These are phyloP conservation scores for Ogataea naganishii DNA, from an alignment of 805 yeast species.

Conservation along the genomic window DNA sequence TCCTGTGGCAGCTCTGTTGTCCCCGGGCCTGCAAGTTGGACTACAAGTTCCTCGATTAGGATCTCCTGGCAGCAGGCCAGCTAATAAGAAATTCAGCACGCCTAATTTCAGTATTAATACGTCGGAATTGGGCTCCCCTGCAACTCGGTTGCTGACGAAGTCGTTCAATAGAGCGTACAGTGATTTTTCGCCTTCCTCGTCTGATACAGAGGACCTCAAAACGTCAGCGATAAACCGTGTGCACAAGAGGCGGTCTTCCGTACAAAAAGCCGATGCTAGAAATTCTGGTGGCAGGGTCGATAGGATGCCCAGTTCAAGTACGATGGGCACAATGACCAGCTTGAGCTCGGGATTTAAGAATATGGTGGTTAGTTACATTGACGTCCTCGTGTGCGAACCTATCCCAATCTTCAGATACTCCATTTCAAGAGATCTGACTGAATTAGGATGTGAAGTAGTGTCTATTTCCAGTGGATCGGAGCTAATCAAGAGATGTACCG, in stretches of 20 bases:
- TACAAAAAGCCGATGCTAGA: constrained; percentile 20
- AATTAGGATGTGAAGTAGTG: constrained; percentile 73
- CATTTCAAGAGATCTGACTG: constrained; percentile 52
- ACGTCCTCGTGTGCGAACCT: constrained; percentile 78
- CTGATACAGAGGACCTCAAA: constrained; percentile 57
- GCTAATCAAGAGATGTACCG: constrained; percentile 69
- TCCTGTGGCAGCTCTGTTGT: no score
- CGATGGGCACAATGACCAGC: constrained; percentile 4
- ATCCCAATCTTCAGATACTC: constrained; percentile 74
- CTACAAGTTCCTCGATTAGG: constrained; percentile 9
- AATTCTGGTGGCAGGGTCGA: neutral
- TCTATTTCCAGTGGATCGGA: constrained; percentile 76
- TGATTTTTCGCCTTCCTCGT: constrained; percentile 40
- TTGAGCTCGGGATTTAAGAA: constrained; percentile 11
- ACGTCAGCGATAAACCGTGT: constrained; percentile 43
- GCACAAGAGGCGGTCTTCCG: constrained; percentile 44
- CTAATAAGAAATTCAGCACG: no score
- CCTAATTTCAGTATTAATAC: constrained; percentile 8
- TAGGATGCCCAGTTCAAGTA: constrained; percentile 3
- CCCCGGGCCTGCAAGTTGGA: no score
- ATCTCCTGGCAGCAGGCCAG: no score
- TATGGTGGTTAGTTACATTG: constrained; percentile 28
- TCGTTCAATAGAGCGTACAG: constrained; percentile 13
- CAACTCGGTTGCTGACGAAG: constrained; percentile 16
- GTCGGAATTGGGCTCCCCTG: constrained; percentile 13